phyloP scores from a whole-genome alignment of 768 basidiomycete genomes.

The Paxillus involutus region DNA sequence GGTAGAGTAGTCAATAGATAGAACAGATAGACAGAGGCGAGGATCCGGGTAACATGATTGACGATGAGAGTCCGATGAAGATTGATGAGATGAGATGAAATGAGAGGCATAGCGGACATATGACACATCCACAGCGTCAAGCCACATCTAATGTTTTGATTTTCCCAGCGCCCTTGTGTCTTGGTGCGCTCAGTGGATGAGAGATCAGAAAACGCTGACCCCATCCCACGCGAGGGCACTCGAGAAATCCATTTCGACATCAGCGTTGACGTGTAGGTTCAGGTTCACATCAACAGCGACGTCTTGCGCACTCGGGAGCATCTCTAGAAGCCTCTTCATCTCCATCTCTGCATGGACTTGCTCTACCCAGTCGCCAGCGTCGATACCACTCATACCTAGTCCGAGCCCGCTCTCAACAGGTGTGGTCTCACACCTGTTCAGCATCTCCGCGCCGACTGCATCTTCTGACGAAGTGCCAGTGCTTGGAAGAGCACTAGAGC shows the following conservation, averaged over 20 bases:
- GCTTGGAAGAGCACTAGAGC: slow-evolving; percentile 32
- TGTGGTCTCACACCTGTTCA: slow-evolving; percentile 16
- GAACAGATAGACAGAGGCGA: slow-evolving; percentile 12
- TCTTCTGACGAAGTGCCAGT: slow-evolving; percentile 34
- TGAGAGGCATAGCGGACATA: slow-evolving; percentile 5
- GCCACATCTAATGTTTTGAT: slow-evolving; percentile 15
- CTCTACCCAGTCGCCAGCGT: slow-evolving; percentile 27
- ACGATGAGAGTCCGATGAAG: slow-evolving; percentile 15
- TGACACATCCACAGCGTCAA: slow-evolving; percentile 5
- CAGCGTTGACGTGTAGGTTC: slow-evolving; percentile 14
- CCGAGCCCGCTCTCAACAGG: slow-evolving; percentile 12
- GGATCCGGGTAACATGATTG: slow-evolving; percentile 12
- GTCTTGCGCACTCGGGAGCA: slow-evolving; percentile 41
- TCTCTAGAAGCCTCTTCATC: slow-evolving; percentile 61
- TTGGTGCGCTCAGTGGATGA: not conserved
- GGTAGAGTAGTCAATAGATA: slow-evolving; percentile 29
- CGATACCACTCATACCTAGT: slow-evolving; percentile 15
- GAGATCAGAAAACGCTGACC: slow-evolving; percentile 26
- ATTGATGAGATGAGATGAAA: slow-evolving; percentile 9
- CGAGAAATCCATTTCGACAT: slow-evolving; percentile 29
- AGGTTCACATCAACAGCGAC: slow-evolving; percentile 23
- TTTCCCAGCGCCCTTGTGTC: slow-evolving; percentile 9
- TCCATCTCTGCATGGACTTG: slow-evolving; percentile 44
- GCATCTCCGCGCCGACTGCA: slow-evolving; percentile 21
- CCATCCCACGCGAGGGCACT: slow-evolving; percentile 28